Conservation (phyloP, 73 alveolate genomes). For the Paraurostyla sp. region DNA sequence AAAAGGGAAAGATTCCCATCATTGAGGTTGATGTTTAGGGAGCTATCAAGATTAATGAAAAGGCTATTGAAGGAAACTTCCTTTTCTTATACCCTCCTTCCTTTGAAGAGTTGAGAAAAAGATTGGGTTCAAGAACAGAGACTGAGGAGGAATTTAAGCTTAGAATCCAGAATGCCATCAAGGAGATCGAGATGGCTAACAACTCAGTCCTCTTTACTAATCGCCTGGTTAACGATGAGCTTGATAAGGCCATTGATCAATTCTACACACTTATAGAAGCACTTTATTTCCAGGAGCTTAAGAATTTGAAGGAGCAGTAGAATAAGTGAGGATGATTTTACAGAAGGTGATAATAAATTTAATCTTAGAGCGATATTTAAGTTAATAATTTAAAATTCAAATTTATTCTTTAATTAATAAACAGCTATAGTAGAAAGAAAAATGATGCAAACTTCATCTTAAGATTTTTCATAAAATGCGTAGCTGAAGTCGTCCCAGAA, state of each 20-base stretch:
- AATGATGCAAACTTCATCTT: not conserved
- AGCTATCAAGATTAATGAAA: constrained; percentile 83
- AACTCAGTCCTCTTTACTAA: constrained; percentile 76
- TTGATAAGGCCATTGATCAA: constrained; percentile 70
- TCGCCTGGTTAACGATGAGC: constrained; percentile 75
- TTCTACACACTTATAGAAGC: constrained; percentile 73
- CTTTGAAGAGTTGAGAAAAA: constrained; percentile 83
- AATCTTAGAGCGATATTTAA: not conserved
- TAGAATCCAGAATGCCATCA: constrained; percentile 79
- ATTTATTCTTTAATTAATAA: not conserved
- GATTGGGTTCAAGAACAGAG: constrained; percentile 83
- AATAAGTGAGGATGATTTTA: not conserved
- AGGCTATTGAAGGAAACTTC: constrained; percentile 85
- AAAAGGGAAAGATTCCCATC: constrained; percentile 83
- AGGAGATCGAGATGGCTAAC: constrained; percentile 83
- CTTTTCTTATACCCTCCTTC: constrained; percentile 88
- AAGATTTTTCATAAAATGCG: not conserved
- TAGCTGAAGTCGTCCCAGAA: not conserved
- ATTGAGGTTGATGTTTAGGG: constrained; percentile 86
- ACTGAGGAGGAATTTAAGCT: constrained; percentile 87
- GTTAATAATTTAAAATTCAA: not conserved
- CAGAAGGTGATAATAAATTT: not conserved
- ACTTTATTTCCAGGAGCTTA: constrained; percentile 74
- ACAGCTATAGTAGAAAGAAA: constrained; percentile 19
- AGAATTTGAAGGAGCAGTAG: constrained; percentile 44